Conservation (phyloP, 257 asterid species). For the Solanum ossicruentum region DNA sequence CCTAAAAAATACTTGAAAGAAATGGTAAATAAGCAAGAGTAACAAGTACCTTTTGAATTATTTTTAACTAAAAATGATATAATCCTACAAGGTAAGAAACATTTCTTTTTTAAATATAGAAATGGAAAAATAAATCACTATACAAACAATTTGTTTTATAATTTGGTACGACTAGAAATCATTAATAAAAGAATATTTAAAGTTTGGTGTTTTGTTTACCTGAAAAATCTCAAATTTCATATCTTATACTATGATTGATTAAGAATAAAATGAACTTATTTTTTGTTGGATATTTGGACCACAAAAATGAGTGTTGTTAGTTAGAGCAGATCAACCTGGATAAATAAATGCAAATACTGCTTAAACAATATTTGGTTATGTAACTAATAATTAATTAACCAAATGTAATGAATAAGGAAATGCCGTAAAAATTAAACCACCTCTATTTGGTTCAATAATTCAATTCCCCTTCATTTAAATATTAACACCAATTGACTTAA, state of each 20-base stretch:
- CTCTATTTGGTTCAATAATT: background rate
- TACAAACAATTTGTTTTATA: background rate
- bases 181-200: conserved; percentile 8
- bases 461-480: background rate
- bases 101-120: too few relatives aligned
- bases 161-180: background rate
- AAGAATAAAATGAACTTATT: background rate
- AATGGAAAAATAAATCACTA: background rate
- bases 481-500: background rate
- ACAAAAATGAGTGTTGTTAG: background rate
- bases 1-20: too few relatives aligned
- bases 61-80: background rate
- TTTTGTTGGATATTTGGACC: background rate
- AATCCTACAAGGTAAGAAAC: background rate
- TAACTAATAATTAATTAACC: background rate
- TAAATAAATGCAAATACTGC: background rate
- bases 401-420: background rate
- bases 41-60: background rate
- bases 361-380: background rate
- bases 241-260: background rate
- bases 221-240: background rate
- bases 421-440: background rate
- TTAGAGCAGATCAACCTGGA: conserved; percentile 22
- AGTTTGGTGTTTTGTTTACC: conserved; percentile 38
- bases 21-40: background rate